A percentile compares a stretch with the other conserved stretches of the same genome.
Evolutionary conservation across 345 rosid genomes (phyloP).

Genomic region (Rhodamnia argentea): DNA sequence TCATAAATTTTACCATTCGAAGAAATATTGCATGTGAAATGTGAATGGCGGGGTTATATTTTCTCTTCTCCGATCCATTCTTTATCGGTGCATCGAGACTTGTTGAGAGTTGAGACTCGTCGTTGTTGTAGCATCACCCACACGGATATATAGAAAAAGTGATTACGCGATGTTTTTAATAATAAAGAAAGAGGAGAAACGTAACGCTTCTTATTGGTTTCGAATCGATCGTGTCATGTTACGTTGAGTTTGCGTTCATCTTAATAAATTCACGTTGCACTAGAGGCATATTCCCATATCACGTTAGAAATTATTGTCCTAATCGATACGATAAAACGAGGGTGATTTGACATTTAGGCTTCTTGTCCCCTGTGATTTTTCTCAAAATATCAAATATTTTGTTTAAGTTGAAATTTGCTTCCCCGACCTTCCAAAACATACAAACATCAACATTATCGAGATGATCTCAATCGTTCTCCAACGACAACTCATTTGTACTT

Average conservation of each 20-base stretch:
- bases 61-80: no score
- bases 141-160: no score
- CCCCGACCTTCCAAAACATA: not conserved
- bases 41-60: no score
- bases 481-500: not conserved
- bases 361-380: not conserved
- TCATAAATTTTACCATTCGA: no score
- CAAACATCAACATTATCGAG: not conserved
- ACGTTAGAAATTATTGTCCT: not conserved
- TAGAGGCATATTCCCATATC: not conserved
- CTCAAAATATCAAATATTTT: not conserved
- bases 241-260: not conserved
- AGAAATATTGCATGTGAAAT: no score
- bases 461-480: not conserved
- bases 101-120: no score
- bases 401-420: not conserved
- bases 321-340: not conserved
- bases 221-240: not conserved
- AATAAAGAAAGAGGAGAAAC: not conserved
- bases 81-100: no score
- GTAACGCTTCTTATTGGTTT: not conserved
- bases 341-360: not conserved
- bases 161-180: no score
- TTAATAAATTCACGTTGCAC: not conserved
- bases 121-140: no score